A percentile compares a stretch with the other conserved stretches of the same genome.
These are phyloP conservation scores for Ophiocordyceps sinensis DNA, from an alignment of 2,329 filamentous ascomycete species.

Conservation along the genomic window DNA sequence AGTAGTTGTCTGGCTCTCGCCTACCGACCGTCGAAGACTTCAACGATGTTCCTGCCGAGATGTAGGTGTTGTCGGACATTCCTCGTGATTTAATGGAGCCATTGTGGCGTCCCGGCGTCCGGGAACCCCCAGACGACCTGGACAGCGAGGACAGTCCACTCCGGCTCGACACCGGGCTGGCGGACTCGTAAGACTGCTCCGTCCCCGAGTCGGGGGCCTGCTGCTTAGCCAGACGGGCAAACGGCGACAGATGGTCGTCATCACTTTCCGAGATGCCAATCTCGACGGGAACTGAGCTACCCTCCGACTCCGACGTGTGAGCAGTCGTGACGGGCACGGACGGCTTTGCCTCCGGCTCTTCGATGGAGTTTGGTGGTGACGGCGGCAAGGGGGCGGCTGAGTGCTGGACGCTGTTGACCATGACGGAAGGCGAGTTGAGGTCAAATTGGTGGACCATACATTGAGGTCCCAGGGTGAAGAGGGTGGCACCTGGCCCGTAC, in stretches of 20 bases:
- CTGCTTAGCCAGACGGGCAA: constrained; percentile 61
- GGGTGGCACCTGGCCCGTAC: constrained; percentile 76
- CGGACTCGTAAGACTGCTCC: constrained; percentile 41
- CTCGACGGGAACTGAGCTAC: constrained; percentile 40
- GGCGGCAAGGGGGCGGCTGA: constrained; percentile 64
- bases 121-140: constrained; percentile 39
- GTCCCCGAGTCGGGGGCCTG: constrained; percentile 47
- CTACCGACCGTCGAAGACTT: constrained; percentile 18
- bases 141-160: constrained; percentile 47
- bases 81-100: constrained; percentile 37
- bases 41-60: constrained; percentile 46
- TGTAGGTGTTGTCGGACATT: constrained; percentile 50
- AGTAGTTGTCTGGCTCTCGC: constrained; percentile 37
- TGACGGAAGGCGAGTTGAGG: constrained; percentile 63
- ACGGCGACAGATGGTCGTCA: constrained; percentile 60
- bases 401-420: constrained; percentile 82
- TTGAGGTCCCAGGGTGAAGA: constrained; percentile 82
- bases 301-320: constrained; percentile 37
- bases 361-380: constrained; percentile 68
- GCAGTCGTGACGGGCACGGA: constrained; percentile 31
- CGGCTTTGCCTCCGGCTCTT: constrained; percentile 47
- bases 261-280: constrained; percentile 57
- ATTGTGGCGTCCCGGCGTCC: constrained; percentile 33
- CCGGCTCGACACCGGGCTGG: constrained; percentile 51
- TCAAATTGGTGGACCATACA: constrained; percentile 93